Conservation (phyloP, 495 filamentous ascomycete genomes). For the Podospora australis region DNA sequence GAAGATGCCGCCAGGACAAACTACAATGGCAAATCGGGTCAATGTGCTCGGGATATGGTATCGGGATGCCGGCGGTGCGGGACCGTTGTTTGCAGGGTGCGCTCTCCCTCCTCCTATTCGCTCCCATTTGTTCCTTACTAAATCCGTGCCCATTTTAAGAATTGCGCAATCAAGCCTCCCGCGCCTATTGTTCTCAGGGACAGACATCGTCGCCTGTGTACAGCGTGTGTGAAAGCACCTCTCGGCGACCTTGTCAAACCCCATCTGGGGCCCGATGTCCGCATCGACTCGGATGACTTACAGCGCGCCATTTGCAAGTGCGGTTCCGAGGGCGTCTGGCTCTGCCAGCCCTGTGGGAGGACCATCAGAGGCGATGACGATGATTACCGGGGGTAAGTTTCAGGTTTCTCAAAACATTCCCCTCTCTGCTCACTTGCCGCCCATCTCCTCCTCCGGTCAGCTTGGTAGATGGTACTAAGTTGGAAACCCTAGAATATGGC, state of each 20-base stretch:
- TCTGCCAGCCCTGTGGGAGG: slow-evolving; percentile 74
- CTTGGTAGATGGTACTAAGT: not conserved
- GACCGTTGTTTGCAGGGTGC: slow-evolving; percentile 70
- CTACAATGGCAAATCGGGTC: slow-evolving; percentile 57
- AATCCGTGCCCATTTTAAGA: slow-evolving; percentile 53
- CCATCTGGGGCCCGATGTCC: slow-evolving; percentile 16
- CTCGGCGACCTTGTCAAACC: slow-evolving; percentile 40
- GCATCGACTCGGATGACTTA: slow-evolving; percentile 37
- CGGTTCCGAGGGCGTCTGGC: slow-evolving; percentile 56
- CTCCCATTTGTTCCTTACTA: not conserved
- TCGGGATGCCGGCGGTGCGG: slow-evolving; percentile 71
- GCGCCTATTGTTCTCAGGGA: slow-evolving; percentile 51
- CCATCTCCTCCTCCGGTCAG: not conserved
- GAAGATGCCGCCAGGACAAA: slow-evolving; percentile 27
- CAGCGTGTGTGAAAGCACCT: slow-evolving; percentile 60
- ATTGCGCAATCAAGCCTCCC: slow-evolving; percentile 77
- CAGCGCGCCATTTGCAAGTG: slow-evolving; percentile 64
- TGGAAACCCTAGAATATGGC: slow-evolving; percentile 60
- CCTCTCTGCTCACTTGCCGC: not conserved
- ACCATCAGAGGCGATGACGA: slow-evolving; percentile 60
- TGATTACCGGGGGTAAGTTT: slow-evolving; percentile 54
- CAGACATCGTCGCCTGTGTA: slow-evolving; percentile 74
- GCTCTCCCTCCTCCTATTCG: slow-evolving; percentile 14
- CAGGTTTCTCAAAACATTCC: not conserved
- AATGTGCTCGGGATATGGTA: slow-evolving; percentile 82